phyloP scores from a whole-genome alignment of 1,284 basidiomycete genomes.

The Cryptococcus amylolentus region DNA sequence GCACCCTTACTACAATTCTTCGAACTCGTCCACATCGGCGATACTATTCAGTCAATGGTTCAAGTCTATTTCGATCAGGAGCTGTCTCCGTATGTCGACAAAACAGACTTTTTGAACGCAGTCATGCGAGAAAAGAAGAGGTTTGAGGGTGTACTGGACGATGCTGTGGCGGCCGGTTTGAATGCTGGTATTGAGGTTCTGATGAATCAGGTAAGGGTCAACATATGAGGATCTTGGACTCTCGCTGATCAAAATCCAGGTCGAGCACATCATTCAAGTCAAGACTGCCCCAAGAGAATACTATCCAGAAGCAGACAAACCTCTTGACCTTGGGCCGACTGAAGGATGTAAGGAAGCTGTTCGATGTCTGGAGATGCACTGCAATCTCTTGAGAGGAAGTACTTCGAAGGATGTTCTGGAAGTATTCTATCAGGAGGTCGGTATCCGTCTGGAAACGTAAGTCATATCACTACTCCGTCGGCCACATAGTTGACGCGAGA shows the following conservation, averaged over 20 bases:
- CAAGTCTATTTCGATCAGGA: conserved; percentile 98
- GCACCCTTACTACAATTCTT: conserved; percentile 95
- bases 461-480: conserved; percentile 25
- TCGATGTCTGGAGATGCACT: conserved; percentile 81
- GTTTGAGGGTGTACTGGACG: conserved; percentile 87
- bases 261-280: conserved; percentile 85
- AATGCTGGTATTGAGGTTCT: conserved; percentile 93
- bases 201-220: conserved; percentile 76
- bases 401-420: conserved; percentile 94
- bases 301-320: conserved; percentile 73
- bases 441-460: conserved; percentile 83
- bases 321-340: conserved; percentile 77
- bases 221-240: background rate
- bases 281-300: conserved; percentile 83
- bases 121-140: conserved; percentile 95
- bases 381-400: conserved; percentile 82
- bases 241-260: conserved; percentile 52
- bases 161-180: conserved; percentile 84
- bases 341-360: conserved; percentile 81
- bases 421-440: conserved; percentile 96
- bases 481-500: background rate
- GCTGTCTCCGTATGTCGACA: conserved; percentile 80
- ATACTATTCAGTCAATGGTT: conserved; percentile 95
- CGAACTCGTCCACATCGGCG: conserved; percentile 92
- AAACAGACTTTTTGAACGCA: conserved; percentile 86